Evolutionary conservation across 2,329 filamentous ascomycete genomes (phyloP), one percentile per base, ranked within the genome.

Genomic region (Berkeleyomyces basicola): DNA sequence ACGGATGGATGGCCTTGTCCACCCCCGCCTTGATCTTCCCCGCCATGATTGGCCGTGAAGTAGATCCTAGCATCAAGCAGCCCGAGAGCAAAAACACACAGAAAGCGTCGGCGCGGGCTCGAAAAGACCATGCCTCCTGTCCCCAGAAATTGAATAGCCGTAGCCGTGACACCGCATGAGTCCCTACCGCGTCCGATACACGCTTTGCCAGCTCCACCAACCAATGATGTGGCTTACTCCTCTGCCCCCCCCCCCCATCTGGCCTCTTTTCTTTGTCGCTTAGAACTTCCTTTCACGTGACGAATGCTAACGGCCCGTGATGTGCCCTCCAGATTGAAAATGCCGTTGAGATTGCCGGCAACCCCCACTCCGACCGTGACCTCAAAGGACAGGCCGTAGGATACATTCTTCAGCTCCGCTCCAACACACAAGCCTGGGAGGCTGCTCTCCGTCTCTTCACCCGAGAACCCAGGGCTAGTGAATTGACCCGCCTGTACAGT

Each of bases 281-380:
- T 16, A 39, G 6, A 23, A 14, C 16, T 16, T 36, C 53, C 16
- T 31, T 23, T 71, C 67, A 67, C 61, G 68, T 69, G 70, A 64
- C 40, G 42, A 64, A 63, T 46, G 7, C 55, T 63, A 23, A 44
- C 58, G 10, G 47, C 11, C 44, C 40, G 7, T 14, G 39, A 23
- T 36, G 10, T 31, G 6, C 10, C 10, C 14, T 58, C 14, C 70
- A 96, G 89, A 85, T 96, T 74, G 88, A 93, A 77, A 92, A 89
- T 77, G 93, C 93, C 74, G 93, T 97, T 77, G 84, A 93, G 74
- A 95, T 97, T 76, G 89, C 90, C 74, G 93, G 85, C 78, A 86
- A 92, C 74, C 88, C 89, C 65, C 76, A 81, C 69, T 87, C 90
- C 69, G 84, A 91, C 74, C 84, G 82, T 70, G 75, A 78, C 67